Evolutionary conservation across 192 early-diverging fungal genomes (phyloP), one percentile per base, ranked within the genome.

Genomic region (Podila clonocystis): DNA sequence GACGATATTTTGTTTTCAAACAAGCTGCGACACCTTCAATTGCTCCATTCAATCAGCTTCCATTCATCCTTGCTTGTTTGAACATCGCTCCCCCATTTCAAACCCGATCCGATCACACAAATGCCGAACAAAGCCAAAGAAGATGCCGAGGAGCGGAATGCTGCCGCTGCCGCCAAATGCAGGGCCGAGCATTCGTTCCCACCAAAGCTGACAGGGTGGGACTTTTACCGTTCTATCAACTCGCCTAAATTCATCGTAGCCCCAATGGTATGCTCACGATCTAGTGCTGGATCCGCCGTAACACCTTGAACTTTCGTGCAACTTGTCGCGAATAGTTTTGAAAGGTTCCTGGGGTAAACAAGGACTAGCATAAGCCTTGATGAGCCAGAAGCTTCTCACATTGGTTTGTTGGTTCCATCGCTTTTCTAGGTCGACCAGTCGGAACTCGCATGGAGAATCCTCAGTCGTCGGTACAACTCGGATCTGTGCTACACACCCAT

Each of bases 401-500:
- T 41, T 12, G 34, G 33, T 1, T 30, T 45, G 3, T 38, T 45
- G 13, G 38, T 17, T 15, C 41, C 41, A 15, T 45, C 41, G 11
- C 11, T 45, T 12, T 45, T 45, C 41, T 12, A 76, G 74, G 74
- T 99, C 12, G 97, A 97, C 74, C 95, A 98, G 82, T 96, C 95
- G 0, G 98, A 99, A 67, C 87, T 95, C 36, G 94, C 98, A 3
- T 99, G 97, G 97, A 87, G 98, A 41, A 88, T 97, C 9, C 91
- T 99, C 34, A 94, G 93, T 8, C 88, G 94, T 55, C 91, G 94
- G 7, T 95, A 99, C 76, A 90, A 87, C 50, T 93, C 96, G 3
- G 82, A 97, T 0, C 84, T 98, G 8, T 97, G 96, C 85, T 99
- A 96, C 83, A 98, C 98, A 13, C 98, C 98, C 58, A 99, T 99